Conservation (phyloP, 345 rosid species). For the Rhizophora apiculata region DNA sequence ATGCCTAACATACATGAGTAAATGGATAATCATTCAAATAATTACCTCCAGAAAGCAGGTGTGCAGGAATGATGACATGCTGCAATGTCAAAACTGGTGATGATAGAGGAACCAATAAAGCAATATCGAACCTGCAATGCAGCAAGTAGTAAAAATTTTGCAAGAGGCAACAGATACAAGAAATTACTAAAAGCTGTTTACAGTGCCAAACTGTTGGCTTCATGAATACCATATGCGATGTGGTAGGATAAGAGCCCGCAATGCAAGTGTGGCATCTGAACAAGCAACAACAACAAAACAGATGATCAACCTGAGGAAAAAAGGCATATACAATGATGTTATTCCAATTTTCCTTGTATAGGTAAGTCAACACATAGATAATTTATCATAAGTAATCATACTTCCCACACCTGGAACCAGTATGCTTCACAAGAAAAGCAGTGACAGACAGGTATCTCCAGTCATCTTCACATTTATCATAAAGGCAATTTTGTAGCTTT, state of each 20-base stretch:
- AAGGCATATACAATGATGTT: constrained; percentile 4
- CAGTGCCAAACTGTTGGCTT: constrained; percentile 4
- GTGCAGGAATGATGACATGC: constrained; percentile 52
- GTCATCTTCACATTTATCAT: constrained; percentile 67
- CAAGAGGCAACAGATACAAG: not conserved
- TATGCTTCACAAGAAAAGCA: constrained; percentile 73
- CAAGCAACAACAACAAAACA: constrained; percentile 83
- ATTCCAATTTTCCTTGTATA: not conserved
- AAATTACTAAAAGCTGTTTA: not conserved
- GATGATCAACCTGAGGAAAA: constrained; percentile 61
- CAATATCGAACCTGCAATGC: constrained; percentile 83
- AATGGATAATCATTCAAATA: not conserved
- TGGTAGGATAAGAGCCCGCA: constrained; percentile 82
- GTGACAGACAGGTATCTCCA: constrained; percentile 96
- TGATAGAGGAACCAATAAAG: constrained; percentile 52
- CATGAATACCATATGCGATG: constrained; percentile 73
- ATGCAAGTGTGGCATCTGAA: constrained; percentile 84
- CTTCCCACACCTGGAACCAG: constrained; percentile 64
- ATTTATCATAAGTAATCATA: not conserved
- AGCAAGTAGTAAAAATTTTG: not conserved
- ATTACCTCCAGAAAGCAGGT: constrained; percentile 48
- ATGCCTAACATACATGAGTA: not conserved
- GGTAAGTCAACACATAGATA: not conserved
- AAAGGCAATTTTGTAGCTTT: constrained; percentile 26
- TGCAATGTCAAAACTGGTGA: constrained; percentile 81